These are phyloP conservation scores for Penicillium roqueforti DNA, from an alignment of 495 filamentous ascomycete genomes.

Conservation along the genomic window DNA sequence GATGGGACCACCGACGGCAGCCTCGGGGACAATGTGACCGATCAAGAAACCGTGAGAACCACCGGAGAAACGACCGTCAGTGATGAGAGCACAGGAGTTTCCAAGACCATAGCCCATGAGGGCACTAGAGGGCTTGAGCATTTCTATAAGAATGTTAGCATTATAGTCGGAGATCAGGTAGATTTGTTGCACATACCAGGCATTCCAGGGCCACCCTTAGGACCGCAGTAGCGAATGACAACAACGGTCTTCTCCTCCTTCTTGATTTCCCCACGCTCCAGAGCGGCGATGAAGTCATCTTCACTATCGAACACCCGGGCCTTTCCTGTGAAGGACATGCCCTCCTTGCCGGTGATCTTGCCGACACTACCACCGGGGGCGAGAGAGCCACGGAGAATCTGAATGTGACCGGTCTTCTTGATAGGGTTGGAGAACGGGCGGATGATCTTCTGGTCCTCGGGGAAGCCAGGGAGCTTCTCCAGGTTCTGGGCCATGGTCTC, in stretches of 20 bases:
- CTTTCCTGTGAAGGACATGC: conserved; percentile 78
- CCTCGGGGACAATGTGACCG: conserved; percentile 55
- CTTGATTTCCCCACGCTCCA: conserved; percentile 79
- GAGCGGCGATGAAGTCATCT: conserved; percentile 71
- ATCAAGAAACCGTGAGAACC: conserved; percentile 53
- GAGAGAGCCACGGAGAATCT: conserved; percentile 88
- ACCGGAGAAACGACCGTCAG: conserved; percentile 47
- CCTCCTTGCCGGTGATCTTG: conserved; percentile 99
- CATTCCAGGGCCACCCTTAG: conserved; percentile 95
- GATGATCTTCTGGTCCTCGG: conserved; percentile 82
- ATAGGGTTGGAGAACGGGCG: conserved; percentile 87
- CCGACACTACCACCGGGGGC: conserved; percentile 90
- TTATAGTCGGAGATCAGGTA: background rate
- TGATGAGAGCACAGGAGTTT: conserved; percentile 54
- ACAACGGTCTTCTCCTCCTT: conserved; percentile 98
- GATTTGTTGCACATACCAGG: conserved; percentile 47
- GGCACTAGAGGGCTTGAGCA: conserved; percentile 80
- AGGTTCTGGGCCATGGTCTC: conserved; percentile 92
- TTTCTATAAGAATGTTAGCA: conserved; percentile 47
- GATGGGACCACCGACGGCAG: conserved; percentile 55
- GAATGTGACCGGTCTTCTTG: conserved; percentile 92
- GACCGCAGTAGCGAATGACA: conserved; percentile 94
- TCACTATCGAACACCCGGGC: conserved; percentile 85
- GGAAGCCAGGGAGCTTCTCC: conserved; percentile 71
- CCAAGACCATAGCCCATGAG: conserved; percentile 86